Evolutionary conservation across 2,329 filamentous ascomycete genomes (phyloP).

Genomic region (Exserohilum rostratum): DNA sequence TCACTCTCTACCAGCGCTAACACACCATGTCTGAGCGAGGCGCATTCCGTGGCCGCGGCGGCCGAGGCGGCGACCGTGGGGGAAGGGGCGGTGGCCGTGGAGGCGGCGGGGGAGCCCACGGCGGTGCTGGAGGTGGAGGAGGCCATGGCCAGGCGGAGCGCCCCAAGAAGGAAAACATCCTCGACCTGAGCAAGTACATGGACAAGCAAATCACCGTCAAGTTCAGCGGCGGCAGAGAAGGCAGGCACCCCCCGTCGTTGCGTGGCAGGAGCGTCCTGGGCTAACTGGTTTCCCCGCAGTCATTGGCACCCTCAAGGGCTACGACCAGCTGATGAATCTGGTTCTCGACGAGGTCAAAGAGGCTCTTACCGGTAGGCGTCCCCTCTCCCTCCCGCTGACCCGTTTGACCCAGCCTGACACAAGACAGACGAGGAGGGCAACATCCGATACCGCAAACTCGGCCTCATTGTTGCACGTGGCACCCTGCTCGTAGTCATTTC

Average conservation of each 20-base stretch:
- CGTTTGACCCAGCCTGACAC: neutral
- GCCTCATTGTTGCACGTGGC: conserved; percentile 85
- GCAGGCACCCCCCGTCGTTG: conserved; percentile 53
- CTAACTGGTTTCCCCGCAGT: conserved; percentile 62
- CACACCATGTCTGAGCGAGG: conserved; percentile 62
- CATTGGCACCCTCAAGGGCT: conserved; percentile 87
- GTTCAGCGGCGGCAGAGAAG: conserved; percentile 92
- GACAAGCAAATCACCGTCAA: conserved; percentile 95
- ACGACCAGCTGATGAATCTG: conserved; percentile 97
- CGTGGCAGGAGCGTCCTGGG: neutral
- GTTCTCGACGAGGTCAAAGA: conserved; percentile 95
- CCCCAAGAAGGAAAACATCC: conserved; percentile 98
- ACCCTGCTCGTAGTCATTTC: conserved; percentile 92
- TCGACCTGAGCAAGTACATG: conserved; percentile 95
- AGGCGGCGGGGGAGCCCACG: conserved; percentile 49
- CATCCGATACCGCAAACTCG: conserved; percentile 78
- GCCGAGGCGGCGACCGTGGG: conserved; percentile 47
- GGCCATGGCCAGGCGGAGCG: conserved; percentile 60
- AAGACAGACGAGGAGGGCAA: conserved; percentile 92
- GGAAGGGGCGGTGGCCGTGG: conserved; percentile 51
- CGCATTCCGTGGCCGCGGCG: conserved; percentile 53
- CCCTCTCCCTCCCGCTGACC: neutral
- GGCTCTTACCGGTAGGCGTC: conserved; percentile 75
- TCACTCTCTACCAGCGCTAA: conserved; percentile 17
- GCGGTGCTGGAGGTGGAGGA: conserved; percentile 49